Base-by-base conservation (phyloP, 2,329 filamentous ascomycete species). In the Neoscytalidium dimidiatum region DNA sequence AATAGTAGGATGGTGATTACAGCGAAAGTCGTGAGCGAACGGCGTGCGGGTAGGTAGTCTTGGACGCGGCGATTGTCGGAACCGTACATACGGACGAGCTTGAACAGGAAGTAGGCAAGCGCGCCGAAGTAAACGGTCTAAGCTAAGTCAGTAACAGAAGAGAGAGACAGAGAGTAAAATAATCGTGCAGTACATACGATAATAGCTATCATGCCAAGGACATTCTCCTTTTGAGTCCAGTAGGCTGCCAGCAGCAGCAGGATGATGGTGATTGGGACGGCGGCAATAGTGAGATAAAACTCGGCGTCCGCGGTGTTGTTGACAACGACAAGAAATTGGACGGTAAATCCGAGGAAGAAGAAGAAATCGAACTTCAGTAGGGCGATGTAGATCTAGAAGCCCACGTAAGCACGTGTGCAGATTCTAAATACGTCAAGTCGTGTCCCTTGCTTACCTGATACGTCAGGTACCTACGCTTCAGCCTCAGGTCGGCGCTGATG, bases 341-440 rank as follows among this genome's bases (percentile, higher is more conserved):
- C 92, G 6, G 95, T 98, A 78, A 99, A 99, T 63, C 94, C 95
- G 58, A 99, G 88, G 85, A 99, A 99, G 84, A 99, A 98, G 88
- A 99, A 99, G 80, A 99, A 98, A 81, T 99, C 95, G 78, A 99
- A 99, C 80, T 99, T 99, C 69, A 99, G 86, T 11, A 99, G 86
- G 41, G 95, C 92, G 73, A 99, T 97, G 79, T 97, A 99, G 77
- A 99, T 94, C 94, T 97, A 68, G 52, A 58, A 35, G 28, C 61
- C 49, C 44, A 43, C 48, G 61, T 64, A 21, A 64, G 61, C 48
- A 44, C 23, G 35, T 28, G 49, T 38, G 26, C 46, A 29, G 33
- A 28, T 26, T 29, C 19, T n/a, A 58, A 33, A 44, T 64, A 4
- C 57, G 58, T 43, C 38, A 28, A 26, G 19, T 6, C 3, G n/a